These are phyloP conservation scores for Dendryphion nanum DNA, from an alignment of 2,329 filamentous ascomycete species.

Conservation along the genomic window DNA sequence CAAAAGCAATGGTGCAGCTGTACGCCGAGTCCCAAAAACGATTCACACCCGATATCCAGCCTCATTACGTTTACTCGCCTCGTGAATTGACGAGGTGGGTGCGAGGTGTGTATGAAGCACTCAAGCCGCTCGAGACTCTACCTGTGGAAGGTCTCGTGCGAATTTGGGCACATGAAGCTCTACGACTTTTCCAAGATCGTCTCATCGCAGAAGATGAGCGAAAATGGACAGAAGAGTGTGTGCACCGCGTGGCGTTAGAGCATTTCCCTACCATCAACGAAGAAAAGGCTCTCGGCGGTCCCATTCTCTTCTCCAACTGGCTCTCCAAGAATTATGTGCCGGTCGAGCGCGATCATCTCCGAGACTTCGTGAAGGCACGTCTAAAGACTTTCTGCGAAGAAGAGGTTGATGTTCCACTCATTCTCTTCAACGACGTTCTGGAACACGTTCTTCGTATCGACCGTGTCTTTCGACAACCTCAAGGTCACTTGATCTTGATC, in stretches of 20 bases:
- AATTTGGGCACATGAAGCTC: constrained; percentile 97
- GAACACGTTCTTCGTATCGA: constrained; percentile 98
- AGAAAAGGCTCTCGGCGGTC: constrained; percentile 80
- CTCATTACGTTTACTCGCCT: constrained; percentile 98
- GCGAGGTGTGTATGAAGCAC: constrained; percentile 94
- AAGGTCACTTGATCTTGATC: constrained; percentile 96
- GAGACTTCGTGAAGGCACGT: constrained; percentile 96
- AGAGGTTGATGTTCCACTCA: constrained; percentile 96
- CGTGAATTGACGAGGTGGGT: constrained; percentile 98
- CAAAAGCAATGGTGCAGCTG: constrained; percentile 95
- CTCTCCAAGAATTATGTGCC: constrained; percentile 97
- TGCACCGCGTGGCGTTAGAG: constrained; percentile 81
- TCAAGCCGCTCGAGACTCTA: constrained; percentile 84
- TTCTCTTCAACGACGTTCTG: constrained; percentile 98
- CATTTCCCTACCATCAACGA: constrained; percentile 96
- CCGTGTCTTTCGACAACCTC: constrained; percentile 95
- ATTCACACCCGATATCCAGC: constrained; percentile 95
- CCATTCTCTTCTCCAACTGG: constrained; percentile 99
- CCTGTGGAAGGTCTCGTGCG: constrained; percentile 88
- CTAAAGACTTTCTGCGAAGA: constrained; percentile 99
- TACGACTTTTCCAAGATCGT: constrained; percentile 95
- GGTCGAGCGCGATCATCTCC: constrained; percentile 89
- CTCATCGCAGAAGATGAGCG: constrained; percentile 92
- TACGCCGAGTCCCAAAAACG: constrained; percentile 91
- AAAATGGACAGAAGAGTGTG: constrained; percentile 88